Base-by-base conservation (phyloP, 805 yeast genomes). In the Grigorovia jiainica region DNA sequence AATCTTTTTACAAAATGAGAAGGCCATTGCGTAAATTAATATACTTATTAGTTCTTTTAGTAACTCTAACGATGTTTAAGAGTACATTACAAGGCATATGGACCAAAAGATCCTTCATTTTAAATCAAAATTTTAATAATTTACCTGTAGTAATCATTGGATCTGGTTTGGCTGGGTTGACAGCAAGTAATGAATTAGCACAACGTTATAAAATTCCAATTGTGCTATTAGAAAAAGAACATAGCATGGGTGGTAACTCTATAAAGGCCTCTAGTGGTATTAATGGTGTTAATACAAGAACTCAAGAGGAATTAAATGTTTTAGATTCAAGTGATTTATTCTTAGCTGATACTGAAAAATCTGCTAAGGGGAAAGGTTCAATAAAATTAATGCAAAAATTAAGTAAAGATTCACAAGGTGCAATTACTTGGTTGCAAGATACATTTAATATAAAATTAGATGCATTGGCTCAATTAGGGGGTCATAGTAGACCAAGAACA, bases 401-500 rank as follows among this genome's bases (percentile, higher is more conserved):
- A 44, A 73, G 82, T 1, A 64, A 70, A 42, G 75, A 79, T 37
- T 78, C 87, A 2, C 76, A 75, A 5, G 71, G 70, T 36, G 89
- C 92, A 0, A 72, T 85, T 36, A 73, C 73, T 35, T 85, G 94
- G 90, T 70, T 85, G 39, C 82, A 81, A 47, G 70, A 74, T 30
- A 72, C 70, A 5, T 76, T 82, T 51, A 71, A 66, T 5, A 63
- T 83, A 39, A 84, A 79, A 50, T 62, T 85, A 40, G 72, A 82
- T 11, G 68, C 78, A n/a, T 82, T 85, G 7, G 73, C 85, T 15
- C 74, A 84, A 50, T 62, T 84, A 35, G 95, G 95, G 31, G 95
- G 95, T 2, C 95, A 85, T 55, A 78, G 87, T 2, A 75, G 70
- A 40, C 79, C 87, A 25, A 70, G 95, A 57, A 85, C 95, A 1